Percentiles rank a stretch among this genome's conserved stretches.
phyloP scores from a whole-genome alignment of 345 rosid genomes.

The Ailanthus altissimus region DNA sequence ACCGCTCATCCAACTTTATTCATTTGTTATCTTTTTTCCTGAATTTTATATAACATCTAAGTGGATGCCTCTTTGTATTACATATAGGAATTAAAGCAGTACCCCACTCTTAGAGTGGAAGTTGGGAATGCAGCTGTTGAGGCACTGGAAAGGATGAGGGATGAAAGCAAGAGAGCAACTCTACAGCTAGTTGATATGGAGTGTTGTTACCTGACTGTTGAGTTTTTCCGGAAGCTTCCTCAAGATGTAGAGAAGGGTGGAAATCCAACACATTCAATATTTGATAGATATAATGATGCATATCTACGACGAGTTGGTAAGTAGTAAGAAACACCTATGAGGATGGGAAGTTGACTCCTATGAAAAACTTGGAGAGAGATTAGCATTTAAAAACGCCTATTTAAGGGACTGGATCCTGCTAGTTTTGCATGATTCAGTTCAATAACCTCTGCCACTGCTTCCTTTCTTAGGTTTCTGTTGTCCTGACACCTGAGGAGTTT shows the following conservation, averaged over 20 bases:
- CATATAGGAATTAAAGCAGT: conserved; percentile 85
- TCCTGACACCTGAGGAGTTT: no score
- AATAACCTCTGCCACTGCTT: no score
- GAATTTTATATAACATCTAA: not conserved
- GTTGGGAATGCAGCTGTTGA: conserved; percentile 80
- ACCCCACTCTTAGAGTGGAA: conserved; percentile 85
- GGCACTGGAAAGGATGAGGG: conserved; percentile 87
- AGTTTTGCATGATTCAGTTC: not conserved
- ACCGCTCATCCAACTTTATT: not conserved
- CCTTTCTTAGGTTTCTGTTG: no score
- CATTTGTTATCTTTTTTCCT: not conserved
- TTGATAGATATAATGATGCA: conserved; percentile 83
- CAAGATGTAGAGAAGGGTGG: conserved; percentile 97
- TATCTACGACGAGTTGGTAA: conserved; percentile 85
- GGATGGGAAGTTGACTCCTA: not conserved
- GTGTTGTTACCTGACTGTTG: conserved; percentile 85
- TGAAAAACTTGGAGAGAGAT: not conserved
- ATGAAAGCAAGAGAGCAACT: conserved; percentile 87
- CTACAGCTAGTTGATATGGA: conserved; percentile 94
- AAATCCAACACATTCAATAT: conserved; percentile 87
- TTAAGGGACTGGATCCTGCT: not conserved
- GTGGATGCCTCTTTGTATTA: conserved; percentile 3
- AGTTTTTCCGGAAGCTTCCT: conserved; percentile 95
- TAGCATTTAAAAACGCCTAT: not conserved
- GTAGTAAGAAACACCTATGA: conserved; percentile 3